Evolutionary conservation across 2,329 filamentous ascomycete species (phyloP).

Genomic region (Talaromyces piceae): DNA sequence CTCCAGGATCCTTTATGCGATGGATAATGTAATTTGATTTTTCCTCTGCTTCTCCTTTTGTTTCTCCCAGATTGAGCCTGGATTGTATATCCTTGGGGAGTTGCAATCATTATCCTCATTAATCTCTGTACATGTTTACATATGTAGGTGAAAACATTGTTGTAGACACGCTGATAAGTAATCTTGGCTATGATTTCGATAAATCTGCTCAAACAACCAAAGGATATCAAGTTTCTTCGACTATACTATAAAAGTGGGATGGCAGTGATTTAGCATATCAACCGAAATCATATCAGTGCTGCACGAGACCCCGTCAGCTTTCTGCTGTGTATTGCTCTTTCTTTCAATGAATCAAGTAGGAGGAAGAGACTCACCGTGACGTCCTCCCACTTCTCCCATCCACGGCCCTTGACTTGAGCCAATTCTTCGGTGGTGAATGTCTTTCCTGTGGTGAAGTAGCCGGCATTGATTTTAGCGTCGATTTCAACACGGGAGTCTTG

Average conservation of each 20-base stretch:
- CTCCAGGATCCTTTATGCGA: background rate
- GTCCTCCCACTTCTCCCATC: conserved; percentile 69
- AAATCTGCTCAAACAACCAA: no score
- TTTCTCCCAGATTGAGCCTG: background rate
- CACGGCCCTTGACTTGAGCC: conserved; percentile 74
- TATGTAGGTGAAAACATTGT: no score
- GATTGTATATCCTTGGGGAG: background rate
- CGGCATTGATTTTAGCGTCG: conserved; percentile 95
- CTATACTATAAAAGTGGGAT: background rate
- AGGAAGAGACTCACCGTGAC: conserved; percentile 23
- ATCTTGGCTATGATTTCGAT: no score
- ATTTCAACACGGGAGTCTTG: conserved; percentile 96
- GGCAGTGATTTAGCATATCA: background rate
- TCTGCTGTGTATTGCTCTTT: background rate
- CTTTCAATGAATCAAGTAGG: no score
- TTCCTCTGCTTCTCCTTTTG: background rate
- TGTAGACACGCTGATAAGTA: no score
- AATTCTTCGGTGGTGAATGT: conserved; percentile 83
- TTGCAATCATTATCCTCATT: background rate
- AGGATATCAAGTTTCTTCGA: background rate
- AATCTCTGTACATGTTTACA: no score
- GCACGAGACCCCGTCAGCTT: background rate
- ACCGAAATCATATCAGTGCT: conserved; percentile 2
- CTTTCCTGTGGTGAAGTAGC: conserved; percentile 79
- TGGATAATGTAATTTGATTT: background rate